Evolutionary conservation across 768 basidiomycete species (phyloP), one percentile per base, ranked within the genome.

Genomic region (Lentinula lateritia): DNA sequence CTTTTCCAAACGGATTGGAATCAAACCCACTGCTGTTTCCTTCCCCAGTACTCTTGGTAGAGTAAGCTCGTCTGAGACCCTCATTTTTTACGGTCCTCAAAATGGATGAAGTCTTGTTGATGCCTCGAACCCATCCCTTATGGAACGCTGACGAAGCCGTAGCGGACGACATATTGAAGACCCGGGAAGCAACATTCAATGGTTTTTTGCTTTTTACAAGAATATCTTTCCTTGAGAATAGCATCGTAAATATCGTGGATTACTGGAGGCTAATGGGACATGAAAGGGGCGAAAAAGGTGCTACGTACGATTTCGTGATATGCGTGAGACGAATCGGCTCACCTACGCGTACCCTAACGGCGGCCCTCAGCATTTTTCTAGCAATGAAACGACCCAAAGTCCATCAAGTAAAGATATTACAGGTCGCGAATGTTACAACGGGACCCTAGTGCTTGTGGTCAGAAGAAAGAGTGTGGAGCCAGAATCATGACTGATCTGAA

Each of bases 121-220:
- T 80, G 68, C 83, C 77, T 62, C 80, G 80, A 2, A 79, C 77
- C 82, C 81, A 83, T 63, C 79, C 83, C 64, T 76, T 72, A 32
- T 78, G 76, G 60, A 84, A 78, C 3, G 76, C 80, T 2, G 78
- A 78, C 50, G 81, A 76, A 5, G 81, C 81, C 9, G 78, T 71
- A 58, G 80, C 70, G 63, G 74, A 76, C 52, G 83, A 77, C 55
- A 79, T 75, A 71, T 81, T 82, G 62, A 83, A 67, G 67, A 85
- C 80, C 71, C 77, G 68, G 56, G 84, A 82, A 7, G 84, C 85
- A n/a, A 78, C 83, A 64, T 81, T 81, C 34, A 87, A 69, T 36
- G 86, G 84, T 66, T 76, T 78, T 66, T 76, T 80, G 62, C 83
- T 80, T 67, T 81, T 82, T 32, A 77, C 78, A 43, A 83, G 66